Conservation (phyloP, 257 asterid species). For the Penstemon barbatus region DNA sequence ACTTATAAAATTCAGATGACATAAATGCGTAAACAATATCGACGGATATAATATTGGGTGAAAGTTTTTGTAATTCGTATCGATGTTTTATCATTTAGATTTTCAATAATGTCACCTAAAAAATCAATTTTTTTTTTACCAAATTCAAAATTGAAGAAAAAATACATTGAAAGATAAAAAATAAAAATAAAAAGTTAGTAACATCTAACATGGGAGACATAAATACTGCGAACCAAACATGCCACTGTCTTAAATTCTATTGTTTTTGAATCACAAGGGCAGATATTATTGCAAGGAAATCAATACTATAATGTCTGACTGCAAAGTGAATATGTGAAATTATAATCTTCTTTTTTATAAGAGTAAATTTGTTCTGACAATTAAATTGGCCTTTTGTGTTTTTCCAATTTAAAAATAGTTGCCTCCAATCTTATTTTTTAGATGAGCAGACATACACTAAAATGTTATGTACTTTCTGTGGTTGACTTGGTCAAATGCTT, state of each 20-base stretch:
- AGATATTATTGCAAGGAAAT: conserved; percentile 12
- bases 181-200: conserved; percentile 20
- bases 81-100: too few species aligned
- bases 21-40: too few species aligned
- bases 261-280: conserved; percentile 8
- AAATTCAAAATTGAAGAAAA: not conserved
- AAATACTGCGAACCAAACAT: conserved; percentile 35
- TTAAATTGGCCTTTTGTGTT: conserved; percentile 10
- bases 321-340: not conserved
- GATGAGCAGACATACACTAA: conserved; percentile 2
- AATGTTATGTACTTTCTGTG: conserved; percentile 22
- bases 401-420: conserved; percentile 24
- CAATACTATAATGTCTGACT: not conserved
- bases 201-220: conserved; percentile 32
- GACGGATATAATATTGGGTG: too few species aligned
- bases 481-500: conserved; percentile 36
- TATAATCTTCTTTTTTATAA: not conserved
- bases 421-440: not conserved
- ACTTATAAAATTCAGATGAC: too few species aligned
- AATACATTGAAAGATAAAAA: not conserved
- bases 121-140: not conserved
- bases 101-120: not conserved
- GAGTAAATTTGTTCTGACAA: conserved; percentile 22
- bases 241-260: conserved; percentile 16
- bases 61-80: too few species aligned